Evolutionary conservation across 164 flowering plant genomes (phyloP), one percentile per base, ranked within the genome.

Genomic region (Aristolochia californica): DNA sequence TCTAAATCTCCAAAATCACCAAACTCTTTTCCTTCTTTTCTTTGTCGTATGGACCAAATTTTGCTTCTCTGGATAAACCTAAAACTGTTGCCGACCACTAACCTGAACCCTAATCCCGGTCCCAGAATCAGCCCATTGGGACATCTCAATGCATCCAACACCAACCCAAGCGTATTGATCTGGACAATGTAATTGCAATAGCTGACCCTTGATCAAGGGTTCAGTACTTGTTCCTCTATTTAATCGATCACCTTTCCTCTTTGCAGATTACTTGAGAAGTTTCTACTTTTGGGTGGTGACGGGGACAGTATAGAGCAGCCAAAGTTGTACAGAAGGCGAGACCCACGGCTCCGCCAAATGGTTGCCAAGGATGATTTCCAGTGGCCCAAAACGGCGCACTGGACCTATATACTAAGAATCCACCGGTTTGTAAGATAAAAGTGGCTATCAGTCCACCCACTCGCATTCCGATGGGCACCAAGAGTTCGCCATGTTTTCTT

Each of bases 291-390:
- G 11, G 51, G 5, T 21, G 22, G 5, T 15, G 22, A 15, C 21
- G 80, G 22, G 87, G 95, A 74, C 83, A 81, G 30, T 85, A 68
- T 59, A 75, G 38, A 27, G 76, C 22, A 49, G 96, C 91, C 66
- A 85, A 55, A 13, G 72, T 15, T 20, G 79, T 62, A 59, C 81
- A 63, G 47, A 81, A 63, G 48, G 77, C 71, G 57, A 87, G 65
- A 60, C 99, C 99, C 62, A 80, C 71, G 17, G 71, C 63, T 30
- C 97, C 97, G 56, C 87, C 76, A 64, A 87, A 84, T 44, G 97
- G 95, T 66, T 93, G 87, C 70, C 77, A 73, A 30, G 88, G 83
- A 45, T 73, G 71, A 20, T 69, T 64, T 40, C 94, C 95, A 28
- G 72, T 73, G 22, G 89, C 26, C 96, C 91, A 88, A n/a, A 69